Percentiles rank a stretch among this genome's conserved stretches.
phyloP scores from a whole-genome alignment of 1,284 basidiomycete genomes.

The Trametes hirsuta region DNA sequence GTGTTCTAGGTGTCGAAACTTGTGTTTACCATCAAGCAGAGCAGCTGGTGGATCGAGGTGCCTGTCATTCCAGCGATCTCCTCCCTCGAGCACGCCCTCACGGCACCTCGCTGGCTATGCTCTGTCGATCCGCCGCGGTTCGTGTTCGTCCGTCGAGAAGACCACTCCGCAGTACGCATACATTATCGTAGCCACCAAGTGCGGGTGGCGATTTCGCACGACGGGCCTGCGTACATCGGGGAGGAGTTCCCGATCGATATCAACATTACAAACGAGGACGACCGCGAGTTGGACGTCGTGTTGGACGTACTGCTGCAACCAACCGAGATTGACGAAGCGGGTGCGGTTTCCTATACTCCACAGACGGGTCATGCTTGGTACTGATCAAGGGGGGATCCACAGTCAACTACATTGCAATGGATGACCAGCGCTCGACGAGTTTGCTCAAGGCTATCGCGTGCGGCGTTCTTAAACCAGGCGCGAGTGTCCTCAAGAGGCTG shows the following conservation, averaged over 20 bases:
- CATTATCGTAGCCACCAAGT: conserved; percentile 65
- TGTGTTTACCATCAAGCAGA: conserved; percentile 54
- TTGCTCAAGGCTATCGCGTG: conserved; percentile 74
- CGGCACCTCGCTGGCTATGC: conserved; percentile 56
- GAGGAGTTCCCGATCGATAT: conserved; percentile 77
- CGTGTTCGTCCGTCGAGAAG: conserved; percentile 51
- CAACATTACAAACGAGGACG: conserved; percentile 70
- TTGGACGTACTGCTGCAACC: conserved; percentile 81
- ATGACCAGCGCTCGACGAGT: conserved; percentile 63
- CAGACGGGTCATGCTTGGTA: too few species aligned
- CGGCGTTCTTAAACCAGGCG: conserved; percentile 63
- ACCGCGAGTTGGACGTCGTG: conserved; percentile 63
- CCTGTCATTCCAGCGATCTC: conserved; percentile 41
- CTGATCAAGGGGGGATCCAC: not conserved
- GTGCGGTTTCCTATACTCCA: conserved; percentile 43
- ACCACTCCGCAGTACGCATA: conserved; percentile 63
- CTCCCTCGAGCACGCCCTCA: conserved; percentile 37
- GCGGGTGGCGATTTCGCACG: conserved; percentile 56
- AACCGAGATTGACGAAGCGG: conserved; percentile 72
- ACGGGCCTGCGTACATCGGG: conserved; percentile 72
- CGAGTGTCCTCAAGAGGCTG: conserved; percentile 59
- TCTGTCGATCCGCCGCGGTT: conserved; percentile 54
- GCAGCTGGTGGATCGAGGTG: conserved; percentile 66
- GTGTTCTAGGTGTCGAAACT: conserved; percentile 51
- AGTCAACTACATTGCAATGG: conserved; percentile 70